Percentiles rank a stretch among this genome's conserved stretches.
Evolutionary conservation across 2,329 filamentous ascomycete genomes (phyloP).

Genomic region (Rugonectria rugulosa): DNA sequence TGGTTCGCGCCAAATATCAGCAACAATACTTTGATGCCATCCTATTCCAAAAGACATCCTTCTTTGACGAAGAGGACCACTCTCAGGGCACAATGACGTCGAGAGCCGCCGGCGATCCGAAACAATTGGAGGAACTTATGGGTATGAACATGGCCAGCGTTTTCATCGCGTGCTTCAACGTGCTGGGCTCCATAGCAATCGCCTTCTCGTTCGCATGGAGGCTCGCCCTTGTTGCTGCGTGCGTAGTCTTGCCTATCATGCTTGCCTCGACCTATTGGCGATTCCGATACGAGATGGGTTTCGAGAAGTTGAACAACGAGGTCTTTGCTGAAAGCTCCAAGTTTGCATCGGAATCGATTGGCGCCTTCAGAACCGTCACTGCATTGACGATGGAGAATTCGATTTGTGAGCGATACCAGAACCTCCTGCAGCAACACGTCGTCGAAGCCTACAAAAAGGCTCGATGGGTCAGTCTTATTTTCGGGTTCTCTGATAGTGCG

Average conservation of each 20-base stretch:
- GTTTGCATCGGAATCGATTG: constrained; percentile 77
- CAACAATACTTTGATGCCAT: constrained; percentile 68
- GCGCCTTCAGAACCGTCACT: constrained; percentile 76
- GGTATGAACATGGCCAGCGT: constrained; percentile 70
- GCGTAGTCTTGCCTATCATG: constrained; percentile 63
- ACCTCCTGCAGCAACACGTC: constrained; percentile 66
- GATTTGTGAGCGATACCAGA: constrained; percentile 68
- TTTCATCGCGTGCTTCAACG: constrained; percentile 68
- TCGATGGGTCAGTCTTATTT: constrained; percentile 68
- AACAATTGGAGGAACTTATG: constrained; percentile 68
- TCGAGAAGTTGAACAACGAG: constrained; percentile 71
- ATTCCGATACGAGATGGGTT: constrained; percentile 67
- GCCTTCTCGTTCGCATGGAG: constrained; percentile 81
- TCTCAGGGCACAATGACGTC: constrained; percentile 67
- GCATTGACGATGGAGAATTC: constrained; percentile 73
- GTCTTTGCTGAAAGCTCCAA: constrained; percentile 77
- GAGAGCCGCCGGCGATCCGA: constrained; percentile 62
- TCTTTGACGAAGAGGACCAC: constrained; percentile 68
- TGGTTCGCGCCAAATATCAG: constrained; percentile 62
- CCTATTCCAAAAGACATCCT: constrained; percentile 65
- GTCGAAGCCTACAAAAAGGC: constrained; percentile 66
- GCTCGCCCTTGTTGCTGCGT: constrained; percentile 71
- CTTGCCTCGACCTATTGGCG: constrained; percentile 58
- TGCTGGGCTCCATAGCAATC: constrained; percentile 71
- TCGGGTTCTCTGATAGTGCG: constrained; percentile 73